phyloP scores from a whole-genome alignment of 2,329 filamentous ascomycete genomes.

The Camillea tinctor region DNA sequence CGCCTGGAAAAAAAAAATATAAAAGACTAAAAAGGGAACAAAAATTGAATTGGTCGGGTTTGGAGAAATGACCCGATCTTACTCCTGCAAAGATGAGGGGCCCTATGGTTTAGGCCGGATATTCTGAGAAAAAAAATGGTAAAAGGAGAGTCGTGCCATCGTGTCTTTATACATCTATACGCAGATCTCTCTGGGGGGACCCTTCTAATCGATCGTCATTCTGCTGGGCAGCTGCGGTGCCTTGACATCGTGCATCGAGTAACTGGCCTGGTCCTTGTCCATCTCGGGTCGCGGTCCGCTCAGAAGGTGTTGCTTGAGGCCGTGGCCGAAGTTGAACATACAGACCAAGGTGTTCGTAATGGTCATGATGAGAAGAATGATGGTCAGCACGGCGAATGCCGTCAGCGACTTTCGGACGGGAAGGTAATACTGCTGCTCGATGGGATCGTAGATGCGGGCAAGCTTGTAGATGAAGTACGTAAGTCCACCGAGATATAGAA shows the following conservation, averaged over 20 bases:
- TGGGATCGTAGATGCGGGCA: conserved; percentile 83
- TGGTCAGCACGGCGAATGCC: conserved; percentile 90
- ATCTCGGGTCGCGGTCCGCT: conserved; percentile 45
- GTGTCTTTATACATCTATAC: conserved; percentile 32
- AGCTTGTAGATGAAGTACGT: conserved; percentile 99
- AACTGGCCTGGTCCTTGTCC: conserved; percentile 53
- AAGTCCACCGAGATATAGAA: conserved; percentile 84
- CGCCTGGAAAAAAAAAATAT: background rate
- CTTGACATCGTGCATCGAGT: conserved; percentile 61
- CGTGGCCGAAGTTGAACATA: conserved; percentile 85
- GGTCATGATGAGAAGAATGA: conserved; percentile 82
- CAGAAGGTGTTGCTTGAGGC: conserved; percentile 82
- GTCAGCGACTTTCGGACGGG: conserved; percentile 84
- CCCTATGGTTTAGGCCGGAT: conserved; percentile 23
- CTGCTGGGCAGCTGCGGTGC: conserved; percentile 48
- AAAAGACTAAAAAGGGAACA: conserved; percentile 3
- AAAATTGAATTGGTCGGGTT: conserved; percentile 6
- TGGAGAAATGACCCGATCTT: conserved; percentile 3
- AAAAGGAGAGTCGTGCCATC: conserved; percentile 29
- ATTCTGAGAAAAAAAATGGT: conserved; percentile 24
- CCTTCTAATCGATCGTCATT: conserved; percentile 60
- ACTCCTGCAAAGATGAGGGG: conserved; percentile 2
- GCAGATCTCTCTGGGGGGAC: conserved; percentile 4
- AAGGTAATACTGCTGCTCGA: conserved; percentile 60
- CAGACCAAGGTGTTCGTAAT: conserved; percentile 85